These are phyloP conservation scores for Chaetomium sp. DNA, from an alignment of 2,329 filamentous ascomycete species.

Conservation along the genomic window DNA sequence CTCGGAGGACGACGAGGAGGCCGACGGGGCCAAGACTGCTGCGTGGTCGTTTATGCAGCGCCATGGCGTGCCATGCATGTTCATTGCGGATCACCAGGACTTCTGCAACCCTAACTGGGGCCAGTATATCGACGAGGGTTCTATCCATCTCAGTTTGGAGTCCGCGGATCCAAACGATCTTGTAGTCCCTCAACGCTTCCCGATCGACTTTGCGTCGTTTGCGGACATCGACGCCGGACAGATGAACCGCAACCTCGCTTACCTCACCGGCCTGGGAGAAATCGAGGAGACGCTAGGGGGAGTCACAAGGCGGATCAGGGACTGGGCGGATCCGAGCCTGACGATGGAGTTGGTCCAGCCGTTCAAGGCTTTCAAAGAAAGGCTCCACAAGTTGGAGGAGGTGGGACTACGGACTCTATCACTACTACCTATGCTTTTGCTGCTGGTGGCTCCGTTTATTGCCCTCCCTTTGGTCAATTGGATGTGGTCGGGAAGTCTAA, in stretches of 20 bases:
- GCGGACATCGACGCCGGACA: slow-evolving; percentile 45
- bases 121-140: slow-evolving; percentile 35
- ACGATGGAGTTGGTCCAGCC: neutral
- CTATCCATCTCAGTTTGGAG: slow-evolving; percentile 44
- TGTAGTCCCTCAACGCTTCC: slow-evolving; percentile 36
- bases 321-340: neutral
- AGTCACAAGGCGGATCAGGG: neutral
- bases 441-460: slow-evolving; percentile 10
- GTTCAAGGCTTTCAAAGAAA: too few relatives aligned
- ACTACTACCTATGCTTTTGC: slow-evolving; percentile 10
- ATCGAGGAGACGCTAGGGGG: slow-evolving; percentile 9
- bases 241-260: slow-evolving; percentile 48
- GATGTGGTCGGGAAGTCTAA: neutral
- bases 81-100: slow-evolving; percentile 40
- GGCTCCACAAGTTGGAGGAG: neutral
- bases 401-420: slow-evolving; percentile 7
- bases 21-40: slow-evolving; percentile 34
- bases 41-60: slow-evolving; percentile 42
- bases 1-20: slow-evolving; percentile 35
- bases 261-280: slow-evolving; percentile 36
- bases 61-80: slow-evolving; percentile 41
- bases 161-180: slow-evolving; percentile 31
- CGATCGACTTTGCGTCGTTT: slow-evolving; percentile 44
- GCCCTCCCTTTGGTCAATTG: neutral
- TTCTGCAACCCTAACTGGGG: slow-evolving; percentile 32